Percentiles rank a stretch among this genome's conserved stretches.
phyloP scores from a whole-genome alignment of 192 early-diverging fungal genomes.

The Chytriomyces sp. region DNA sequence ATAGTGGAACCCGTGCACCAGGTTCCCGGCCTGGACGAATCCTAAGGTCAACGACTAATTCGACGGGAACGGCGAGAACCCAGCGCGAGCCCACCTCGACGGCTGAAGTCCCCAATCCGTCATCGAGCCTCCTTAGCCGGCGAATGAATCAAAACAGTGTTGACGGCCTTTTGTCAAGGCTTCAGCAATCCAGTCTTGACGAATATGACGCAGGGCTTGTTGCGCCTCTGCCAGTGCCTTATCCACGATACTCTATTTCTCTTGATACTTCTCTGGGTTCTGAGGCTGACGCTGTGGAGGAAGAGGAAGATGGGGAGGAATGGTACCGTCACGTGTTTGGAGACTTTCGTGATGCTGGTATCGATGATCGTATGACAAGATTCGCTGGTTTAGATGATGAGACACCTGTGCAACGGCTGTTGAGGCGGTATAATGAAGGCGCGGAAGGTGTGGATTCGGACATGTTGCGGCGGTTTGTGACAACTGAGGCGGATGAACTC shows the following conservation, averaged over 20 bases:
- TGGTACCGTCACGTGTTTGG: conserved; percentile 33
- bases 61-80: not conserved
- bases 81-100: not conserved
- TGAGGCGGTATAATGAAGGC: conserved; percentile 27
- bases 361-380: not conserved
- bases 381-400: conserved; percentile 6
- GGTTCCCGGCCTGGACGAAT: not conserved
- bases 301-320: conserved; percentile 2
- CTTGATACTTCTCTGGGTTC: not conserved
- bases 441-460: conserved; percentile 21
- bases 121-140: not conserved
- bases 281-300: not conserved
- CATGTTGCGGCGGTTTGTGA: conserved; percentile 18
- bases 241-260: not conserved
- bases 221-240: not conserved
- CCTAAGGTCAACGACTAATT: not conserved
- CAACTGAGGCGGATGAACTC: not conserved
- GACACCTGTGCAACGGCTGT: conserved; percentile 30
- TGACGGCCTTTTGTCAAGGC: not conserved
- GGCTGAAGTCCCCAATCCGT: not conserved
- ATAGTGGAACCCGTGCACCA: not conserved
- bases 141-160: not conserved
- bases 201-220: not conserved
- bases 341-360: not conserved
- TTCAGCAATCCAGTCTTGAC: not conserved